Evolutionary conservation across 1,139 yeast species (phyloP), one percentile per base, ranked within the genome.

Genomic region (Magnusiomyces magnusii): DNA sequence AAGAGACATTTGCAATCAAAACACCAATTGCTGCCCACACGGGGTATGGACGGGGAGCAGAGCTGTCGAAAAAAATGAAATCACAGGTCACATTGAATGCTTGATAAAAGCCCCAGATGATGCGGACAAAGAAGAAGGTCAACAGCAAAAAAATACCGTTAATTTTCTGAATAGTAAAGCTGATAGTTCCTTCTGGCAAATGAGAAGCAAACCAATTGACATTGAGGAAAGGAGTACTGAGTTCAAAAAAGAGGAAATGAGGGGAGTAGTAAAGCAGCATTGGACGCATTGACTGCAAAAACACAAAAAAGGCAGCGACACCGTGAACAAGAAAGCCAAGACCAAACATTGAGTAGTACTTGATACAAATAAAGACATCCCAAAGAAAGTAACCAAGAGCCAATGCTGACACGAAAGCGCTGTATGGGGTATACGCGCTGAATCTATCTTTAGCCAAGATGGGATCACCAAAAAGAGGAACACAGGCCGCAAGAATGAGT

Each of bases 191-290:
- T 2, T 77, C 77, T 1, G 95, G 91, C 58, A 88, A 80, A 67
- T 86, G 85, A 57, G 87, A 76, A 1, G 93, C 88, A 70, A 88
- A 86, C 97, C 97, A 92, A 74, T 96, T 87, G 64, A 91, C 73
- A 74, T 93, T 92, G 60, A 93, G 84, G 70, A 92, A 92, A 15
- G 99, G 98, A 9, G 97, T 93, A 23, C 96, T 88, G 60, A 87
- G 78, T 74, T 93, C 99, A 75, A 93, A 93, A 62, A 90, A 68
- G 67, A 93, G 78, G 73, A 93, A 93, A 10, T 85, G 82, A 0
- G 96, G 95, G 23, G 90, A 84, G 78, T 90, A 92, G 68, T 89
- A 89, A 69, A 85, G 79, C 63, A 89, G 81, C 80, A 89, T 89
- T 23, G 96, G 95, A 59, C 83, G 75, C 60, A 83, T 70, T 24